Percentiles rank a stretch among this genome's conserved stretches.
phyloP scores from a whole-genome alignment of 2,329 filamentous ascomycete species.

The Didymellaceae sp. region DNA sequence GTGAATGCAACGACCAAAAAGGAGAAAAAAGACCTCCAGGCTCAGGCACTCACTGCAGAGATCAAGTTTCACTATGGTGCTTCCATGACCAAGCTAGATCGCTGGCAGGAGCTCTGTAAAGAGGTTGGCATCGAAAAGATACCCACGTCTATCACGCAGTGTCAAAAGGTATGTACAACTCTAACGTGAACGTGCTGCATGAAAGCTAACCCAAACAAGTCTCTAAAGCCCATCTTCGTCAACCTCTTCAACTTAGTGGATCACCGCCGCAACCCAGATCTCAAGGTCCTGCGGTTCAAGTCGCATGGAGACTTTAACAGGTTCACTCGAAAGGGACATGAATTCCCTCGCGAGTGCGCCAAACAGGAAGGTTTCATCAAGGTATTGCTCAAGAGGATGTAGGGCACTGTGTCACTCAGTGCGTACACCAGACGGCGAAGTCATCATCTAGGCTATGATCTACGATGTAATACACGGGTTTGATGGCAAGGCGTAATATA shows the following conservation, averaged over 20 bases:
- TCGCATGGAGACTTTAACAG: slow-evolving; percentile 23
- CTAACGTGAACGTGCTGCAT: too few species aligned
- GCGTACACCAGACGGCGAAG: background rate
- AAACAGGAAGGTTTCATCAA: slow-evolving; percentile 35
- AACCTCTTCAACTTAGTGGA: slow-evolving; percentile 37
- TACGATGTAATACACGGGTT: background rate
- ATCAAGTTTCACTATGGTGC: slow-evolving; percentile 29
- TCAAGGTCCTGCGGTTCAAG: slow-evolving; percentile 20
- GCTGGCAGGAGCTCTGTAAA: slow-evolving; percentile 36
- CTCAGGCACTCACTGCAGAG: slow-evolving; percentile 27
- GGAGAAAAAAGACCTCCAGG: slow-evolving; percentile 8
- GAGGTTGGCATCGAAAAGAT: slow-evolving; percentile 29
- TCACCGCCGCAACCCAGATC: slow-evolving; percentile 28
- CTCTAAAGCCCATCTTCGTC: slow-evolving; percentile 27
- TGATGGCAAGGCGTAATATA: background rate
- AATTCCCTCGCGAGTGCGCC: slow-evolving; percentile 27
- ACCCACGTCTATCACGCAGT: slow-evolving; percentile 31
- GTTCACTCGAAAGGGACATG: slow-evolving; percentile 21
- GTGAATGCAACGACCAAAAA: background rate
- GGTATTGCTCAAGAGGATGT: slow-evolving; percentile 21
- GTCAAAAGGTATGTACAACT: slow-evolving; percentile 21
- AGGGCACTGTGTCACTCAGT: background rate
- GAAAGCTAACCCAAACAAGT: too few species aligned
- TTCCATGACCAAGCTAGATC: slow-evolving; percentile 21
- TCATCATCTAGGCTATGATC: background rate